phyloP scores from a whole-genome alignment of 169 alveolate genomes.

The Eimeria falciformis region DNA sequence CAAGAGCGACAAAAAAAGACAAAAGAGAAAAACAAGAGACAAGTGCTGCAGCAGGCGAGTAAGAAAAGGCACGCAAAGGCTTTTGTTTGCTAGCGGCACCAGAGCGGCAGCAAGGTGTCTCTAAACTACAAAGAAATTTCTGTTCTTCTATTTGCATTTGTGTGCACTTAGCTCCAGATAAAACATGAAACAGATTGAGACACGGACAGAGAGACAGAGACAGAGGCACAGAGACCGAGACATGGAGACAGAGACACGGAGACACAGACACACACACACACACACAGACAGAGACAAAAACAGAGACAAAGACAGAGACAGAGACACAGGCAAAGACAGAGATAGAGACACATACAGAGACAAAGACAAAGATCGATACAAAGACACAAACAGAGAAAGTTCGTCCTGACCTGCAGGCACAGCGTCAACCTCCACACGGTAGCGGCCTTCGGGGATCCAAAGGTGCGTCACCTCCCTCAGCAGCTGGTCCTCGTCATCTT shows the following conservation, averaged over 20 bases:
- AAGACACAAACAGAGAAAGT: background rate
- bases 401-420: constrained; percentile 69
- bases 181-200: background rate
- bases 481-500: constrained; percentile 98
- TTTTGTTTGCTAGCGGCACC: background rate
- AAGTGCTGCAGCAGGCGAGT: background rate
- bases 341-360: background rate
- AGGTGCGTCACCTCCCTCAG: constrained; percentile 90
- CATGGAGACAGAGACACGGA: background rate
- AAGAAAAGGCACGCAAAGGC: background rate
- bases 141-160: too few relatives aligned
- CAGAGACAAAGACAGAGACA: background rate
- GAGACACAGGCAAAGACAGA: background rate
- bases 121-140: background rate
- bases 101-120: background rate
- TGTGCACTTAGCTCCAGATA: too few relatives aligned
- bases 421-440: constrained; percentile 88
- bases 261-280: background rate
- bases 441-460: constrained; percentile 96
- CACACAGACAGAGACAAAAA: background rate
- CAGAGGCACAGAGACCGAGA: background rate
- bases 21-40: background rate
- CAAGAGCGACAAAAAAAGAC: constrained; percentile 82
- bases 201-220: background rate
- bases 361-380: background rate